These are phyloP conservation scores for Phanerochaete sordida DNA, from an alignment of 768 basidiomycete genomes.

Conservation along the genomic window DNA sequence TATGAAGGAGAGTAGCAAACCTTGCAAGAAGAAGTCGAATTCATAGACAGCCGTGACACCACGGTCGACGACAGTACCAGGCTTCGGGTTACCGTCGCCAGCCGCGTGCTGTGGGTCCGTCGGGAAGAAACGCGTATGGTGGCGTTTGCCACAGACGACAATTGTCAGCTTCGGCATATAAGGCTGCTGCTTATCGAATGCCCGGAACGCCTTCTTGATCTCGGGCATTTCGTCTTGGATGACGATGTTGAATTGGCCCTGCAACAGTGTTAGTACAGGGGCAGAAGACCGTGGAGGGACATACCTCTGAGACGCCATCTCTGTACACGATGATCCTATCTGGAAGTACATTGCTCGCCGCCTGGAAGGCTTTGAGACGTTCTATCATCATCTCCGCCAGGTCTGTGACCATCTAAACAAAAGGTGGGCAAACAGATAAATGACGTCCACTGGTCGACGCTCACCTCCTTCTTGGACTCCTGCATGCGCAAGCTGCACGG, in stretches of 20 bases:
- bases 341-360: constrained; percentile 35
- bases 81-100: constrained; percentile 45
- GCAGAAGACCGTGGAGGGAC: constrained; percentile 5
- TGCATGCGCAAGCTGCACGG: constrained; percentile 49
- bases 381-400: constrained; percentile 46
- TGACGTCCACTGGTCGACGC: constrained; percentile 2
- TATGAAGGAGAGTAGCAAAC: constrained; percentile 18
- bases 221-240: constrained; percentile 39
- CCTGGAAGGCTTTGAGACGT: constrained; percentile 38
- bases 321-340: constrained; percentile 50
- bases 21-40: constrained; percentile 55
- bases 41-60: constrained; percentile 53
- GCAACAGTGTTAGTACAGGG: background rate
- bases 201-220: constrained; percentile 39
- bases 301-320: constrained; percentile 80
- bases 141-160: constrained; percentile 55
- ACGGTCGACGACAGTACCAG: constrained; percentile 53
- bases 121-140: constrained; percentile 56
- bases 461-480: constrained; percentile 68
- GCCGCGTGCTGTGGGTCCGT: constrained; percentile 40
- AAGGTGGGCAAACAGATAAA: background rate
- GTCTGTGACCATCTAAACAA: constrained; percentile 43
- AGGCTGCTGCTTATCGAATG: constrained; percentile 33
- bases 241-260: constrained; percentile 50
- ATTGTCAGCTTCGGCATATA: constrained; percentile 50